Conservation (phyloP, 345 rosid species). For the Lepidium didymum region DNA sequence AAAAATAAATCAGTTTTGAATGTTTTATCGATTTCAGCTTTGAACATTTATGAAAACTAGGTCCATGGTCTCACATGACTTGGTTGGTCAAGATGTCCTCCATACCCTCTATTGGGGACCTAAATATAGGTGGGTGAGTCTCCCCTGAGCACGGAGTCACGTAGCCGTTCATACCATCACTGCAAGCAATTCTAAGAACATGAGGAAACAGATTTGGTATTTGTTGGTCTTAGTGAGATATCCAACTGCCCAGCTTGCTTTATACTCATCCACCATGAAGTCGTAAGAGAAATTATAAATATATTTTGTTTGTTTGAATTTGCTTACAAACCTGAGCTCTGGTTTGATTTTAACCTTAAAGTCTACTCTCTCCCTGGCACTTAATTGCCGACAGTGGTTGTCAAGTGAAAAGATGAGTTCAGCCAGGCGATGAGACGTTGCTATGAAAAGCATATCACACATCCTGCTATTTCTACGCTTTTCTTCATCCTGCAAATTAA, state of each 20-base stretch:
- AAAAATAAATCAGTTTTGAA: background rate
- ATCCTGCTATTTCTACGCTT: slow-evolving; percentile 69
- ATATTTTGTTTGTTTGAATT: background rate
- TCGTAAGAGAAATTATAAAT: background rate
- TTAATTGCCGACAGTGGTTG: slow-evolving; percentile 57
- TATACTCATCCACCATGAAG: background rate
- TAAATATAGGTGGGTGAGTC: slow-evolving; percentile 77
- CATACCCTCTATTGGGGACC: slow-evolving; percentile 78
- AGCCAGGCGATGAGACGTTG: slow-evolving; percentile 76
- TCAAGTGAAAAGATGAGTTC: slow-evolving; percentile 78
- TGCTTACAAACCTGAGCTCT: slow-evolving; percentile 60
- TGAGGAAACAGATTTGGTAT: slow-evolving; percentile 24
- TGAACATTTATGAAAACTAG: background rate
- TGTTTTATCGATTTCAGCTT: background rate
- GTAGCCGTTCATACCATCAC: slow-evolving; percentile 98
- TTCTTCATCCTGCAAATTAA: slow-evolving; percentile 69
- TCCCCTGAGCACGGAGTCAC: slow-evolving; percentile 86
- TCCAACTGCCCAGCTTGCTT: background rate
- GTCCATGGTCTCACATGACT: slow-evolving; percentile 64
- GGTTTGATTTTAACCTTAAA: slow-evolving; percentile 60
- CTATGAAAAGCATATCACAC: slow-evolving; percentile 87
- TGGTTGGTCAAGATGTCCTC: slow-evolving; percentile 87
- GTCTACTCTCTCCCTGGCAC: slow-evolving; percentile 42
- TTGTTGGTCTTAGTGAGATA: background rate
- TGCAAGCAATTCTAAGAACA: slow-evolving; percentile 50